These are phyloP conservation scores for Ogataea pignaliae DNA, from an alignment of 805 yeast genomes.

Conservation along the genomic window DNA sequence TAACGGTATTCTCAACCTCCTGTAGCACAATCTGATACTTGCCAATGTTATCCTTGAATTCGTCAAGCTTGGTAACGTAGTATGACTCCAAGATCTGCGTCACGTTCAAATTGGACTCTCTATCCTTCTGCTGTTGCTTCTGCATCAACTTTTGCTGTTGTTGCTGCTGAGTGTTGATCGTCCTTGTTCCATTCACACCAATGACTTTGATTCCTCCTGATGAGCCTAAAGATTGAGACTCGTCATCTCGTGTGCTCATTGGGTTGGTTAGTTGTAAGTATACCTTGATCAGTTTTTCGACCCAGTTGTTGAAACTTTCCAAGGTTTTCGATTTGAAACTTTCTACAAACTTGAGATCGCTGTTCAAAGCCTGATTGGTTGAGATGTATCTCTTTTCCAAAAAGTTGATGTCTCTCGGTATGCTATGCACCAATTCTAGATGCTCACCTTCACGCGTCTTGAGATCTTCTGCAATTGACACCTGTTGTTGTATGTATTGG, in stretches of 20 bases:
- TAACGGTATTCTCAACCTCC: conserved; percentile 60
- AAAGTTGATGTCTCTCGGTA: conserved; percentile 68
- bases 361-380: conserved; percentile 58
- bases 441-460: conserved; percentile 61
- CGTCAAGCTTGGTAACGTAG: conserved; percentile 42
- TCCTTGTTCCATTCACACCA: conserved; percentile 30
- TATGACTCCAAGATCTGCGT: conserved; percentile 47
- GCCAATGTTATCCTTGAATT: conserved; percentile 41
- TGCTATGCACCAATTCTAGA: conserved; percentile 57
- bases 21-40: conserved; percentile 43
- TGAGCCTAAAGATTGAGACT: conserved; percentile 17
- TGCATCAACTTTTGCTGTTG: conserved; percentile 19
- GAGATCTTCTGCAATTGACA: conserved; percentile 63
- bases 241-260: conserved; percentile 18
- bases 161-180: conserved; percentile 10
- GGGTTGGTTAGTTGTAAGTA: conserved; percentile 34
- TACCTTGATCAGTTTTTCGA: conserved; percentile 33
- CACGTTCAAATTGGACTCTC: conserved; percentile 39
- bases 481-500: conserved; percentile 68
- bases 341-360: conserved; percentile 43
- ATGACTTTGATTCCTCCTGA: conserved; percentile 22
- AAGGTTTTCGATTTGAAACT: conserved; percentile 37
- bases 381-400: conserved; percentile 57
- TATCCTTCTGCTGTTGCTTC: conserved; percentile 32
- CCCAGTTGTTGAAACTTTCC: conserved; percentile 35